Evolutionary conservation across 345 rosid genomes (phyloP).

Genomic region (Rubroshorea leprosula): DNA sequence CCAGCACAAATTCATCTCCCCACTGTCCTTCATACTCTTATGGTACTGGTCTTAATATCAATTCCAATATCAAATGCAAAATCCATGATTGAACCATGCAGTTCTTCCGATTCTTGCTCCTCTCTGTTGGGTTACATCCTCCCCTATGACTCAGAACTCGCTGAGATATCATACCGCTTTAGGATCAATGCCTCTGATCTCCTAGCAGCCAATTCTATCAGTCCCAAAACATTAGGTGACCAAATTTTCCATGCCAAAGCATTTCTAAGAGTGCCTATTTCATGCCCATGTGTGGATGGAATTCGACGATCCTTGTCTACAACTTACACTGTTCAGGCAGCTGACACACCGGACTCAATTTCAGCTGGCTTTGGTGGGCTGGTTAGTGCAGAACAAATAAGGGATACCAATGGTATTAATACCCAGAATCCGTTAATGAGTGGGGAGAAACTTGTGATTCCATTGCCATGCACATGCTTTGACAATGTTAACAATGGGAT

Average conservation of each 20-base stretch:
- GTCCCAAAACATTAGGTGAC: not conserved
- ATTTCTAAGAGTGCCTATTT: constrained; percentile 16
- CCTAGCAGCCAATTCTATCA: constrained; percentile 19
- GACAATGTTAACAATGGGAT: too few relatives aligned
- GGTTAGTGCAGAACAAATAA: constrained; percentile 20
- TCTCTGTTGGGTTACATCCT: constrained; percentile 25
- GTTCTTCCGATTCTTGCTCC: constrained; percentile 20
- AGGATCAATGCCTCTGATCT: constrained; percentile 11
- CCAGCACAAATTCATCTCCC: too few relatives aligned
- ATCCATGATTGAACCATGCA: constrained; percentile 27
- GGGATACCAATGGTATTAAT: not conserved
- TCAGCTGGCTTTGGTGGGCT: constrained; percentile 16
- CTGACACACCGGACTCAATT: constrained; percentile 19
- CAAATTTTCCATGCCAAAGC: constrained; percentile 11
- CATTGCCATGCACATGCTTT: too few relatives aligned
- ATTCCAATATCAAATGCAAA: too few relatives aligned
- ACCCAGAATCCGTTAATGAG: too few relatives aligned
- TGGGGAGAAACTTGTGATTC: too few relatives aligned
- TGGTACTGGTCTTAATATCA: too few relatives aligned
- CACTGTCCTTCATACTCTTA: too few relatives aligned
- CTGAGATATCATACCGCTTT: constrained; percentile 22
- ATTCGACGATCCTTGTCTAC: constrained; percentile 16
- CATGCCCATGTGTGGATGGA: constrained; percentile 30
- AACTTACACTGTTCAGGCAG: constrained; percentile 1
- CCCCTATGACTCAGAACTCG: constrained; percentile 18